Base-by-base conservation (phyloP, 352 stramenopile genomes). In the Globisporangium spiculum region DNA sequence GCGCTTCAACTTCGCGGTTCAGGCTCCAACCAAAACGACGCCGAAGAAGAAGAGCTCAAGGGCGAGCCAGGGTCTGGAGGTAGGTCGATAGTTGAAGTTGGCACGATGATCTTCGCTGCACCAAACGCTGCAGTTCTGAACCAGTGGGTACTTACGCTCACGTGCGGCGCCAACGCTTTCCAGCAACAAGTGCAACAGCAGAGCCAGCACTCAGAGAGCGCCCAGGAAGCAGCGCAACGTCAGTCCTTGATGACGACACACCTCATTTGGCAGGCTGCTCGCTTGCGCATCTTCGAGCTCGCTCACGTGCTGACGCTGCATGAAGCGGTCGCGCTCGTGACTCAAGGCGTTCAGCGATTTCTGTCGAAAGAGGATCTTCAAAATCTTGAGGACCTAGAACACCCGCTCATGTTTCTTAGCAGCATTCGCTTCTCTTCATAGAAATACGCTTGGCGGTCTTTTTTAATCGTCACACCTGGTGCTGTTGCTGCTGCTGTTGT, bases 211-310 rank as follows among this genome's bases (percentile, higher is more conserved):
- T 36, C 32, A 18, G 30, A 58, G 14, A 41, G 1, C 24, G 32
- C 5, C 7, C 32, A 9, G 32, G 32, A 36, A 36, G 32, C 32
- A 36, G 24, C 27, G 36, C 14, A 24, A 2, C 38, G 32, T 27
- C 27, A 18, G n/a, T 18, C 41, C 34, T 38, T 53, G 10, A 41
- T 41, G 34, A 10, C 34, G 20, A 63, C 44, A 26, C 67, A 69
- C 22, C 56, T 87, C 10, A 41, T 84, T 14, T 87, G 79, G 79
- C 79, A 87, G 32, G 80, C 67, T 27, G 72, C 72, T 20, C 68
- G 80, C 16, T 68, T 86, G 38, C 75, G 78, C 30, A 75, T 82
- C 50, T 83, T 84, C n/a, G 80, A 86, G 55, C 61, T 84, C 26
- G 60, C 72, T 4, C 22, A 61, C 9, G 34, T 66, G 0, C 57